Percentiles rank a stretch among this genome's conserved stretches.
phyloP scores from a whole-genome alignment of 2,329 filamentous ascomycete species.

The Purpureocillium lavendulum region DNA sequence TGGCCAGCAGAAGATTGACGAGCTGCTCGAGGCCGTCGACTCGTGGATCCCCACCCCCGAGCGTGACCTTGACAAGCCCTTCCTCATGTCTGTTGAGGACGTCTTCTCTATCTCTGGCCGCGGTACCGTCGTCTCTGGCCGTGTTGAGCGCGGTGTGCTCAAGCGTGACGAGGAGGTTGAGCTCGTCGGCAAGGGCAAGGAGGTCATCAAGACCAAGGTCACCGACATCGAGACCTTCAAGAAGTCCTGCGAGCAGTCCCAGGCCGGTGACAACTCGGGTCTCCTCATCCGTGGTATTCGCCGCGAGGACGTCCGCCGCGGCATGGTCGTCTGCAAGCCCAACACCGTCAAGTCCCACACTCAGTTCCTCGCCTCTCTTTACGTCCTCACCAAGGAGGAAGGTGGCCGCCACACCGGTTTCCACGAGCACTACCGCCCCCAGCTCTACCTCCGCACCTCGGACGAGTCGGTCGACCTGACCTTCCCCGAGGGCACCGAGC shows the following conservation, averaged over 20 bases:
- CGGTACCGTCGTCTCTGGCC: slow-evolving; percentile 93
- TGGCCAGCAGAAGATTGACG: slow-evolving; percentile 79
- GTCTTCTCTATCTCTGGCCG: slow-evolving; percentile 86
- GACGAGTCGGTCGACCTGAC: slow-evolving; percentile 70
- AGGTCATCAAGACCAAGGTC: slow-evolving; percentile 94
- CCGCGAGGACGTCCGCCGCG: slow-evolving; percentile 87
- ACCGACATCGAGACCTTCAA: slow-evolving; percentile 99
- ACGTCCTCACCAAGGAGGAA: slow-evolving; percentile 95
- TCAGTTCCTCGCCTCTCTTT: slow-evolving; percentile 92
- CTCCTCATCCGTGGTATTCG: slow-evolving; percentile 92
- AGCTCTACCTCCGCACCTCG: slow-evolving; percentile 91
- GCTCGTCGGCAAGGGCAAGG: slow-evolving; percentile 76
- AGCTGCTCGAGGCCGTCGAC: slow-evolving; percentile 84
- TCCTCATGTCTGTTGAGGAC: slow-evolving; percentile 97
- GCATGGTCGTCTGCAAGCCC: slow-evolving; percentile 87
- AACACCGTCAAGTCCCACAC: slow-evolving; percentile 78
- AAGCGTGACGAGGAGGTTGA: slow-evolving; percentile 95
- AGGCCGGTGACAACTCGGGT: slow-evolving; percentile 96
- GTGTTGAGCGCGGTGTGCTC: slow-evolving; percentile 89
- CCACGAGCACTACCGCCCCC: slow-evolving; percentile 90
- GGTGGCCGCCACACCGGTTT: slow-evolving; percentile 96
- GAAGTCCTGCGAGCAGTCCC: slow-evolving; percentile 96
- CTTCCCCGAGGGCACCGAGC: slow-evolving; percentile 79
- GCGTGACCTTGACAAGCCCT: slow-evolving; percentile 95
- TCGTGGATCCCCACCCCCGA: slow-evolving; percentile 92